These are phyloP conservation scores for Tulasnella sp. DNA, from an alignment of 768 basidiomycete species.

Conservation along the genomic window DNA sequence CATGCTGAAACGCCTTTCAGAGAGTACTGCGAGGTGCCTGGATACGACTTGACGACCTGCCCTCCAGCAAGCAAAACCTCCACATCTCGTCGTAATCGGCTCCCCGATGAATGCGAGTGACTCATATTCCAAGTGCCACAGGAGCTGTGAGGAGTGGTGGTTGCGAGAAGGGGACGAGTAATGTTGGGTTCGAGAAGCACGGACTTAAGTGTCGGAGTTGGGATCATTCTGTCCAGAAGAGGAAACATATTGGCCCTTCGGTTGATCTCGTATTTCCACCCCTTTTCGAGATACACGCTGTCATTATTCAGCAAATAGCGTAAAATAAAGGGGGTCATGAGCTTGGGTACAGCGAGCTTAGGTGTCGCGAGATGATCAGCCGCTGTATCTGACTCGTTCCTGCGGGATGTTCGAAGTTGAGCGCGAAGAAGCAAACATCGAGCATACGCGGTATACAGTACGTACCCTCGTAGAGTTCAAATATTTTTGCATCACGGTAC, in stretches of 20 bases:
- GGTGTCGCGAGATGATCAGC: slow-evolving; percentile 40
- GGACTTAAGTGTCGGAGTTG: neutral
- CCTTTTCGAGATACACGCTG: neutral
- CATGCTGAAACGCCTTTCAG: slow-evolving; percentile 53
- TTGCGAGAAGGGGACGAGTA: neutral
- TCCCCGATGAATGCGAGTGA: neutral
- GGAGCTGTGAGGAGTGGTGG: neutral
- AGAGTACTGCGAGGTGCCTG: slow-evolving; percentile 55
- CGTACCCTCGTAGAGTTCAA: slow-evolving; percentile 39
- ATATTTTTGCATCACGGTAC: slow-evolving; percentile 39
- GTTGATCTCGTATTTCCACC: neutral
- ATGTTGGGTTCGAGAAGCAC: neutral
- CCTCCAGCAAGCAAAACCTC: neutral
- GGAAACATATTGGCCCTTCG: neutral
- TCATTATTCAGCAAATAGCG: neutral
- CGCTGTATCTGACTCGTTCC: slow-evolving; percentile 39
- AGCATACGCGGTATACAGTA: neutral
- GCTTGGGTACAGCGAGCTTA: slow-evolving; percentile 36
- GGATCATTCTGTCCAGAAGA: neutral
- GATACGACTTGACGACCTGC: slow-evolving; percentile 35
- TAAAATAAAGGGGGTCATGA: neutral
- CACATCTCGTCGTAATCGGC: neutral
- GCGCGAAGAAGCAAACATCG: neutral
- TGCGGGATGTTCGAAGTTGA: neutral
- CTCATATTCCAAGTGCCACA: neutral